Evolutionary conservation across 2,329 filamentous ascomycete genomes (phyloP), one percentile per base, ranked within the genome.

Genomic region (Fusarium protoensiforme): DNA sequence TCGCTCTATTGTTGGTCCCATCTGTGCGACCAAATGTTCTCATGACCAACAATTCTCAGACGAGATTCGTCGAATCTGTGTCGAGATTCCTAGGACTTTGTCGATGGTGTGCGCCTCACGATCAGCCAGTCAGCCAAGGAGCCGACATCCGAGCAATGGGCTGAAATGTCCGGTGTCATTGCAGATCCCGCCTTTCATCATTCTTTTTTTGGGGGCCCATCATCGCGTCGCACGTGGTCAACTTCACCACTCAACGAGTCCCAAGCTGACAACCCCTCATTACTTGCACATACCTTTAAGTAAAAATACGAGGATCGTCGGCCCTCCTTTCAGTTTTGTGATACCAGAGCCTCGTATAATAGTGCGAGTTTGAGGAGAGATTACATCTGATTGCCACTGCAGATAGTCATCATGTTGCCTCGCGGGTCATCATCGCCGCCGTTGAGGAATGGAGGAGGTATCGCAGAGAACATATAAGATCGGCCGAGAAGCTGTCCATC

Each of bases 391-490:
- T 54, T 46, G 56, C 43, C 56, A 31, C 46, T 43, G 43, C 43
- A 35, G 22, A 43, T 46, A 33, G 27, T 48, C 27, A 14, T 39
- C 54, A 33, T 53, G 43, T 63, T 48, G 9, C 20, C 20, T 46
- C 18, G 13, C 64, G 64, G 67, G 67, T 67, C 67, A 70, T 64
- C 67, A 70, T 64, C 46, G 16, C 38, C 18, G 35, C 67, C 67
- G 60, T n/a, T 27, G 16, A 39, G 61, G 54, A 48, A 43, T 53
- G 41, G 11, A 61, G 2, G 14, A 48, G 24, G 36, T 20, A 36
- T 24, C 22, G 16, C 43, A 35, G 29, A 11, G 22, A 31, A 61
- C 27, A 51, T 51, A 61, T 38, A 51, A 61, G 16, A 29, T 22
- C 9, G 3, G 20, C 5, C n/a, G 18, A 13, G 11, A 18, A 36